Percentiles rank a stretch among this genome's conserved stretches.
Evolutionary conservation across 345 rosid genomes (phyloP).

Genomic region (Citrus glauca): DNA sequence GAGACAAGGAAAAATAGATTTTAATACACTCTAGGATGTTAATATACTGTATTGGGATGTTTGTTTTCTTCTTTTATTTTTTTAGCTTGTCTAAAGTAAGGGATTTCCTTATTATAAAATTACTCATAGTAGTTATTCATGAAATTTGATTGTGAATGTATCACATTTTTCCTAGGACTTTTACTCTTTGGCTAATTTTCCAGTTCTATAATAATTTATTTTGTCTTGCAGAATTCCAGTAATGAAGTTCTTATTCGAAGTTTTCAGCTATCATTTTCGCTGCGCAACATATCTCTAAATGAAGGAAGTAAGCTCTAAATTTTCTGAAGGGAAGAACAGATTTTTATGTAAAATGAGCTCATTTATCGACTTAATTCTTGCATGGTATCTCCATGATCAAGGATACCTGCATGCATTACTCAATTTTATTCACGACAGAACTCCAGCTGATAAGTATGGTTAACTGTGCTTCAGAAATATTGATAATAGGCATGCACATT

Average conservation of each 20-base stretch:
- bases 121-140: too few relatives aligned
- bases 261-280: constrained; percentile 88
- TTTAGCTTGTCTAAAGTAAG: too few relatives aligned
- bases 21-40: too few relatives aligned
- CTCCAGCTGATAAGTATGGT: not conserved
- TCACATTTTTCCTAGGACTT: not conserved
- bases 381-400: not conserved
- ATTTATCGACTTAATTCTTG: not conserved
- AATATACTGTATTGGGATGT: too few relatives aligned
- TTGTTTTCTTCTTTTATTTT: too few relatives aligned
- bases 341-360: not conserved
- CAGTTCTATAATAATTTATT: constrained; percentile 1
- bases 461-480: not conserved
- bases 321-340: not conserved
- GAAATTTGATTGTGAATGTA: not conserved
- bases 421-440: not conserved
- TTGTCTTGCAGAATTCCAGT: constrained; percentile 72
- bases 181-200: not conserved
- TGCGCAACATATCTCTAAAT: constrained; percentile 69
- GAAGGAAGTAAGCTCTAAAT: constrained; percentile 59
- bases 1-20: too few relatives aligned
- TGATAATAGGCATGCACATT: not conserved
- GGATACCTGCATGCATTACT: not conserved
- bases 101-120: too few relatives aligned
- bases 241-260: constrained; percentile 71